Base-by-base conservation (phyloP, 73 alveolate genomes). In the Tetrahymena elliotti region DNA sequence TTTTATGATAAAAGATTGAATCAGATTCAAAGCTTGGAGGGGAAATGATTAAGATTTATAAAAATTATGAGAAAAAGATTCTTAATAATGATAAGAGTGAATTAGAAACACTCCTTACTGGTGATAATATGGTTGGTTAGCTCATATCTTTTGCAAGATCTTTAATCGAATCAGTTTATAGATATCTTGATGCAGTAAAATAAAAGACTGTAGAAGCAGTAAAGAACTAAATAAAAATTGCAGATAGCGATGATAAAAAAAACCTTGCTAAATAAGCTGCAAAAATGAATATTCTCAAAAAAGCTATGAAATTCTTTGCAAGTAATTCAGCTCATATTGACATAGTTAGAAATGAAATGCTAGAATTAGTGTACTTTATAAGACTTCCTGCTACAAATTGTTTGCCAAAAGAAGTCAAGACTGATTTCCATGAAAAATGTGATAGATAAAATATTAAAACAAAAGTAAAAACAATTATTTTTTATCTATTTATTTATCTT, bases 281-380 rank as follows among this genome's bases (percentile, higher is more conserved):
- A 37, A 84, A 41, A 39, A 94, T 88, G 38, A 33, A 88, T 34
- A 94, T 84, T 31, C 53, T 94, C 11, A 18, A 84, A 34, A 12
- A 84, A 38, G 96, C 96, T 3, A 53, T 94, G 40, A 88, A 95
- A 34, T 97, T 97, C 96, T 97, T 95, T 93, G 20, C 93, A 38
- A 18, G 97, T 31, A 96, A 96, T 40, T 95, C 98, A 15, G 97
- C 98, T 1, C 97, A 96, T 52, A 96, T 97, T 27, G 99, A 97
- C 83, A 95, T 97, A 35, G 84, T 97, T 40, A 93, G 95, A 33
- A 96, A 97, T 37, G 98, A 93, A n/a, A 92, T 93, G 68, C 93
- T 98, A 24, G 92, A 94, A 83, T 96, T 97, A 54, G 99, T 98
- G 33, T 98, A 97, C 95, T 98, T 98, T 96, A 97, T 98, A 24